Conservation (phyloP, 2,329 filamentous ascomycete genomes). For the Arthrobotrys conoides region DNA sequence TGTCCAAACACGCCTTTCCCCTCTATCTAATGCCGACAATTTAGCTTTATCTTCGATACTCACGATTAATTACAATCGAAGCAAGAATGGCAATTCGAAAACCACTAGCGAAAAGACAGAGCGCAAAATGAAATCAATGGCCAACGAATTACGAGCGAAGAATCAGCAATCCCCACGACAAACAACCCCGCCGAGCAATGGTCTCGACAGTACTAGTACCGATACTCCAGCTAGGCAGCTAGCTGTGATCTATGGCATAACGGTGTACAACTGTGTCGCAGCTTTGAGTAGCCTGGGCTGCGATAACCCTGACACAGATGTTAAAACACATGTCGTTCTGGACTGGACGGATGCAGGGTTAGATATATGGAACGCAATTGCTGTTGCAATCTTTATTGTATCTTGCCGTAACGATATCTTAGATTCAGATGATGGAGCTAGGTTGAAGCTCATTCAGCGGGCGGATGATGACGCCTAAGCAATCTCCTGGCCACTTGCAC, state of each 20-base stretch:
- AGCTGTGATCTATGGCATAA: slow-evolving; percentile 49
- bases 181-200: background rate
- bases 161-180: background rate
- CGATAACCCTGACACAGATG: slow-evolving; percentile 25
- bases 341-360: slow-evolving; percentile 55
- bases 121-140: slow-evolving; percentile 51
- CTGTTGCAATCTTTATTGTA: slow-evolving; percentile 48
- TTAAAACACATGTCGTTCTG: slow-evolving; percentile 49
- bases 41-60: slow-evolving; percentile 48
- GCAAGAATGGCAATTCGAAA: slow-evolving; percentile 44
- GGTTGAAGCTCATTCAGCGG: slow-evolving; percentile 38
- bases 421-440: slow-evolving; percentile 51
- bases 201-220: background rate
- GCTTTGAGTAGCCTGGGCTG: slow-evolving; percentile 51
- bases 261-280: slow-evolving; percentile 54
- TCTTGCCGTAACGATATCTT: slow-evolving; percentile 58
- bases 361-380: slow-evolving; percentile 59
- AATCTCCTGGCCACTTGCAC: too few relatives aligned
- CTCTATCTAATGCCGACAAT: background rate
- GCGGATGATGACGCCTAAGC: slow-evolving; percentile 48
- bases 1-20: background rate
- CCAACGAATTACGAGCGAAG: slow-evolving; percentile 38
- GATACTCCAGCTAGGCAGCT: slow-evolving; percentile 11
- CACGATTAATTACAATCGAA: slow-evolving; percentile 53
- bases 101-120: slow-evolving; percentile 48